Evolutionary conservation across 257 asterid genomes (phyloP).

Genomic region (Lycium ferocissimum): DNA sequence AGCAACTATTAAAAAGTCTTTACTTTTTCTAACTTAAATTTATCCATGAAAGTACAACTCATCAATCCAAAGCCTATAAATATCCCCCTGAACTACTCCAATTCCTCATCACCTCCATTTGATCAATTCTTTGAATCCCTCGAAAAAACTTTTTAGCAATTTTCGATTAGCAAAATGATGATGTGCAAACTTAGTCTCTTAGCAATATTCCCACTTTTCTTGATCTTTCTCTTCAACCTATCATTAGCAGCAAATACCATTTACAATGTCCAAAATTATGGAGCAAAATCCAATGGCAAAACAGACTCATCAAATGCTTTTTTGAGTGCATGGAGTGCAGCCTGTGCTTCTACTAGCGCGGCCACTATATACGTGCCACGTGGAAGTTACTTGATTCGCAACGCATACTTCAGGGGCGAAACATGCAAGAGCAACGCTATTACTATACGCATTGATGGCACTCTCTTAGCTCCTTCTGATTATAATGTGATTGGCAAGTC

Average conservation of each 20-base stretch:
- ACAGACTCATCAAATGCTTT: not conserved
- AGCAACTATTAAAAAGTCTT: not conserved
- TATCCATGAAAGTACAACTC: no score
- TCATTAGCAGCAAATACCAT: not conserved
- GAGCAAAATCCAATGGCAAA: not conserved
- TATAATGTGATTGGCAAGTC: not conserved
- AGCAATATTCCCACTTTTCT: not conserved
- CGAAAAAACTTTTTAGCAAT: not conserved
- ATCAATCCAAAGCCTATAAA: not conserved
- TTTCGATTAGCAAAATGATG: not conserved
- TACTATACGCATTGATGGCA: not conserved
- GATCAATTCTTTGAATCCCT: not conserved
- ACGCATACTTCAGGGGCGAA: not conserved
- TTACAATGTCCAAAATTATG: slow-evolving; percentile 13
- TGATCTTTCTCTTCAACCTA: not conserved
- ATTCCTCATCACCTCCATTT: slow-evolving; percentile 16
- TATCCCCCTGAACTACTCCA: not conserved
- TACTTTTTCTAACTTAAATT: not conserved
- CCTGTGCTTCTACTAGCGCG: not conserved
- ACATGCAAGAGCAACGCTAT: not conserved
- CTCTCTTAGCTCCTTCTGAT: slow-evolving; percentile 5
- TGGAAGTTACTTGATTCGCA: not conserved
- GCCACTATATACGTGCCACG: not conserved
- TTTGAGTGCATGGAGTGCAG: not conserved
- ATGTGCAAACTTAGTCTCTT: not conserved